Conservation (phyloP, 2,329 filamentous ascomycete genomes). For the Monilinia polystroma region DNA sequence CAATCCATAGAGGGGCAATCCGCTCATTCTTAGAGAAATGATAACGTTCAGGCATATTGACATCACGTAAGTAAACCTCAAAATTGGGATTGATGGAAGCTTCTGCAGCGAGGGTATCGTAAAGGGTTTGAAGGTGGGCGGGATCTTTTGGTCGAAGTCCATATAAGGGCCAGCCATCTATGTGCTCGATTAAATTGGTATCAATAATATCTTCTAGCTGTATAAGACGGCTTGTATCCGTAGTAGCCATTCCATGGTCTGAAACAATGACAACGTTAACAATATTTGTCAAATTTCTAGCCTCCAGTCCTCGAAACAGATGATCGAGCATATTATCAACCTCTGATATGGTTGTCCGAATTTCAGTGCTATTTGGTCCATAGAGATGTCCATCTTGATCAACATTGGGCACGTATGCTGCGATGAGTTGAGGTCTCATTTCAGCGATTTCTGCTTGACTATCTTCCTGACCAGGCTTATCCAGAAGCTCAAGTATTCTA, state of each 20-base stretch:
- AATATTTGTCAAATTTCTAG: slow-evolving; percentile 80
- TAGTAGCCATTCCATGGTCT: slow-evolving; percentile 97
- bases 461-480: slow-evolving; percentile 72
- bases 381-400: slow-evolving; percentile 83
- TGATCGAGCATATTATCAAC: slow-evolving; percentile 80
- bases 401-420: slow-evolving; percentile 91
- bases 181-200: slow-evolving; percentile 71
- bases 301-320: slow-evolving; percentile 72
- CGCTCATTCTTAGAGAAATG: slow-evolving; percentile 86
- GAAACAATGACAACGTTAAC: slow-evolving; percentile 96
- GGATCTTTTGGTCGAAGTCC: slow-evolving; percentile 78
- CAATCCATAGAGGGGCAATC: slow-evolving; percentile 92
- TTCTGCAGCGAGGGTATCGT: slow-evolving; percentile 59
- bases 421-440: slow-evolving; percentile 83
- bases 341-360: slow-evolving; percentile 70
- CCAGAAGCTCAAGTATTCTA: slow-evolving; percentile 78
- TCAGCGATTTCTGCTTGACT: slow-evolving; percentile 49
- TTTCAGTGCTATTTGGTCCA: slow-evolving; percentile 94
- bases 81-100: slow-evolving; percentile 65
- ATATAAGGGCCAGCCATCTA: slow-evolving; percentile 91
- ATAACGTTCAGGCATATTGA: slow-evolving; percentile 88
- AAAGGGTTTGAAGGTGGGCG: slow-evolving; percentile 63
- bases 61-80: slow-evolving; percentile 82
- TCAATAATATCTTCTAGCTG: slow-evolving; percentile 91
- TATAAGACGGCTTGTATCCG: slow-evolving; percentile 73